Evolutionary conservation across 306 rosid genomes (phyloP).

Genomic region (Medicago ruthenica): DNA sequence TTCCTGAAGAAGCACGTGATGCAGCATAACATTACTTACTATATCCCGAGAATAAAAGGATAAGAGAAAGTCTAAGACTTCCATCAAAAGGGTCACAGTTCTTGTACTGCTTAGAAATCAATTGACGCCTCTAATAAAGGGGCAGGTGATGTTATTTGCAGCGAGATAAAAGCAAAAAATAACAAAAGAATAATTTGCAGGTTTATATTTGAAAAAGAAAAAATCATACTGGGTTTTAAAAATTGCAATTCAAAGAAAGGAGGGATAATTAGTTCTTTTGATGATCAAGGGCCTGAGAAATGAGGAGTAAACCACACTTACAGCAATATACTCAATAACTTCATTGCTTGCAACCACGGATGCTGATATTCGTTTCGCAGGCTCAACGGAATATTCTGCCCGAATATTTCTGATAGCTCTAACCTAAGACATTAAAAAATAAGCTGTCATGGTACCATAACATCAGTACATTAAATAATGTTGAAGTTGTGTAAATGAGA

Average conservation of each 20-base stretch:
- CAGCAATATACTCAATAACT: constrained; percentile 76
- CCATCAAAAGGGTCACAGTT: constrained; percentile 14
- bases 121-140: constrained; percentile 20
- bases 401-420: constrained; percentile 89
- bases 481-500: constrained; percentile 19
- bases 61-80: constrained; percentile 13
- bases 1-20: constrained; percentile 56
- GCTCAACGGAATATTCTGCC: constrained; percentile 98
- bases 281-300: constrained; percentile 23
- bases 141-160: constrained; percentile 27
- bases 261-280: not conserved
- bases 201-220: constrained; percentile 1
- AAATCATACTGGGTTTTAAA: not conserved
- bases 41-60: too few species aligned
- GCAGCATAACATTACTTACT: too few species aligned
- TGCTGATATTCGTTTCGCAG: constrained; percentile 88
- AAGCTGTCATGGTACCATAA: constrained; percentile 20
- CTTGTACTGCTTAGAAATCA: constrained; percentile 19
- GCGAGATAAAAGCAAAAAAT: too few species aligned
- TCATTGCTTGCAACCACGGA: constrained; percentile 84
- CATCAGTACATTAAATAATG: constrained; percentile 14
- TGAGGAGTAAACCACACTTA: constrained; percentile 52
- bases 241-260: constrained; percentile 9
- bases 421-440: constrained; percentile 52
- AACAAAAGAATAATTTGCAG: too few species aligned